Base-by-base conservation (phyloP, 2,329 filamentous ascomycete genomes). In the Scedosporium aurantiacum region DNA sequence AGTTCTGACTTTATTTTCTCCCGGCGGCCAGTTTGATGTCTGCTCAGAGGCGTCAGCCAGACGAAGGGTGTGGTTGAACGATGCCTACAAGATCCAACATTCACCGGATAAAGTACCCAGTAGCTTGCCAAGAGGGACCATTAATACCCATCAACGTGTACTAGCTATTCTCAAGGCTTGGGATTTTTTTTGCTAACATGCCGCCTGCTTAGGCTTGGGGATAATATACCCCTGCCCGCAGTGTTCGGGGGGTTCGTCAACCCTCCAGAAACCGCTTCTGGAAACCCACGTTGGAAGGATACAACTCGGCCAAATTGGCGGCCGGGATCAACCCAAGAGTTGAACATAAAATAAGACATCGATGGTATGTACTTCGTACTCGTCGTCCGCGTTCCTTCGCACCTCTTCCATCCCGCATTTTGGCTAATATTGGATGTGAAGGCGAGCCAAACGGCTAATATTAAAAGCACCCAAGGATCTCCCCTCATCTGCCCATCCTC, bases 381-480 rank as follows among this genome's bases (percentile, higher is more conserved):
- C 37, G 5, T 14, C 27, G 2, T 18, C 32, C 32, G 28, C 5
- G 28, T 32, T 2, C 32, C 40, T 25, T 16, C 4, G n/a, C 25
- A 21, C 43, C 25, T n/a, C 60, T 18, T 50, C 28, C 25, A 3
- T 41, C 61, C 60, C 61, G 63, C 63, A 61, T 63, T 64, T 57
- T 61, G 62, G 59, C 62, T 61, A 63, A 65, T 63, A 55, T 45
- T 60, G 54, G 57, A 55, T 43, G n/a, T 32, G 43, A 25, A 12
- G n/a, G 8, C 8, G 21, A 28, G 12, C 45, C 58, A 41, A 50
- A 32, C 47, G 28, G 58, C 25, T 57, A 57, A 57, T 57, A 57
- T 32, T 50, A n/a, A 55, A 28, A 21, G 21, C 14, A 55, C 52
- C 16, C 52, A 28, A 28, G 50, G 23, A 27, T 47, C 43, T 47